phyloP scores from a whole-genome alignment of 345 rosid genomes.

The Euclidium syriacum region DNA sequence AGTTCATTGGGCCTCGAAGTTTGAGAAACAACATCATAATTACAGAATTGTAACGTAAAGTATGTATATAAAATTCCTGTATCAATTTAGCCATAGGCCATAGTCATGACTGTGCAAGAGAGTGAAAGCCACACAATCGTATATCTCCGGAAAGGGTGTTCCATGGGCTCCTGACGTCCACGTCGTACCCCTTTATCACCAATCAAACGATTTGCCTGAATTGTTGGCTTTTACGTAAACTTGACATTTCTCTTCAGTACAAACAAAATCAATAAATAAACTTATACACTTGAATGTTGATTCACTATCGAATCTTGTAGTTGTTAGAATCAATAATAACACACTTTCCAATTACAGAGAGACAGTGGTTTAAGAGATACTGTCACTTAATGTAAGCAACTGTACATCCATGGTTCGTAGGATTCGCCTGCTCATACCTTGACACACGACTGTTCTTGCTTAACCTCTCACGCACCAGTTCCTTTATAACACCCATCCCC shows the following conservation, averaged over 20 bases:
- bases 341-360: not conserved
- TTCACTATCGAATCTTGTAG: not conserved
- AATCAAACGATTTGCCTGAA: too few species aligned
- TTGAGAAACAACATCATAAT: too few species aligned
- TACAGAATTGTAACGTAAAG: too few species aligned
- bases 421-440: conserved; percentile 67
- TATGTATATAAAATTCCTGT: too few species aligned
- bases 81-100: too few species aligned
- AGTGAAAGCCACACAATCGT: too few species aligned
- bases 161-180: too few species aligned
- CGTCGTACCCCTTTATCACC: too few species aligned
- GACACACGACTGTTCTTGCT: conserved; percentile 53
- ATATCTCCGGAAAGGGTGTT: too few species aligned
- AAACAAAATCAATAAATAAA: not conserved
- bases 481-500: conserved; percentile 74
- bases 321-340: not conserved
- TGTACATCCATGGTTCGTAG: conserved; percentile 81
- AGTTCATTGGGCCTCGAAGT: too few species aligned
- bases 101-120: too few species aligned
- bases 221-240: too few species aligned
- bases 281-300: not conserved
- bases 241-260: not conserved
- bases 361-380: not conserved
- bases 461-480: conserved; percentile 52
- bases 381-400: conserved; percentile 75